phyloP scores from a whole-genome alignment of 768 basidiomycete genomes.

The Termitomyces heimii region DNA sequence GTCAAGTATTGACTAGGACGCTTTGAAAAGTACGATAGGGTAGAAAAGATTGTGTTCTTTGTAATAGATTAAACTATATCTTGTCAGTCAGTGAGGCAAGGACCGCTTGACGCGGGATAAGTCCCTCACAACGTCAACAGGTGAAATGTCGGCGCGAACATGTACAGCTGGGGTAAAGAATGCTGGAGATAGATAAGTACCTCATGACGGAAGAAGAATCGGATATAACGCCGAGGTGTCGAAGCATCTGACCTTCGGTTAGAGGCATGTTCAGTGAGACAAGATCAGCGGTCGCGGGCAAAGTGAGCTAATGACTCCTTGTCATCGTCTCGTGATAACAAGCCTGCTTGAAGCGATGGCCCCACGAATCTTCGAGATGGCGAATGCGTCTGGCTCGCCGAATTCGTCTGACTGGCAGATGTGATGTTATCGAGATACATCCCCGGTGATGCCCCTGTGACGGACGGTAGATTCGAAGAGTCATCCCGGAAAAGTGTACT shows the following conservation, averaged over 20 bases:
- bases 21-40: background rate
- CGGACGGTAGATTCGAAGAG: constrained; percentile 6
- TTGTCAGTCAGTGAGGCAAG: background rate
- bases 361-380: constrained; percentile 31
- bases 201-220: constrained; percentile 1
- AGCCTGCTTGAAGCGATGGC: constrained; percentile 17
- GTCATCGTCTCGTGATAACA: constrained; percentile 28
- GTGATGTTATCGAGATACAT: constrained; percentile 19
- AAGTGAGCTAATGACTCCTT: constrained; percentile 24
- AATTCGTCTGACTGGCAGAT: constrained; percentile 19
- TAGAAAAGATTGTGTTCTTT: background rate
- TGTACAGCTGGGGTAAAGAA: constrained; percentile 6
- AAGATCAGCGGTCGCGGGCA: constrained; percentile 18
- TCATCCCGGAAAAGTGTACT: constrained; percentile 24
- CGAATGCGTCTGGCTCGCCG: constrained; percentile 26
- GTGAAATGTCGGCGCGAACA: constrained; percentile 4
- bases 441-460: constrained; percentile 17
- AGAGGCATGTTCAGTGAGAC: background rate
- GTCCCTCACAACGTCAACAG: constrained; percentile 4
- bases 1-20: background rate
- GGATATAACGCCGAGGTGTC: constrained; percentile 2
- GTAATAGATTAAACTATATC: constrained; percentile 4
- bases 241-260: constrained; percentile 7
- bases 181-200: background rate
- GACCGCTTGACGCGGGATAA: background rate